Evolutionary conservation across 768 basidiomycete species (phyloP).

Genomic region (Hysterangium stoloniferum): DNA sequence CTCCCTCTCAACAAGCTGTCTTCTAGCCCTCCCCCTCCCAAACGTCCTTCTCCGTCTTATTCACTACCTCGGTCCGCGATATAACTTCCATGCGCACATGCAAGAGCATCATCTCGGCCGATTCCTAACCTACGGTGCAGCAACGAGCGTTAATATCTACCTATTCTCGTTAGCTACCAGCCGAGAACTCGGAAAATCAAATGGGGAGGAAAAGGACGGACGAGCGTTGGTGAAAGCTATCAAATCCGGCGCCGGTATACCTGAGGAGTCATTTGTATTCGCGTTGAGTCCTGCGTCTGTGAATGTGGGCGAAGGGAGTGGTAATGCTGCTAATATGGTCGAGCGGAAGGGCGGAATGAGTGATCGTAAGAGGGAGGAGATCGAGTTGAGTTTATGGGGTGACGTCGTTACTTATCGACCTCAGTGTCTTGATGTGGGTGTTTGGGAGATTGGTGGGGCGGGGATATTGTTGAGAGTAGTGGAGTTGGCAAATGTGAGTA

Average conservation of each 20-base stretch:
- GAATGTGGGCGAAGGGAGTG: slow-evolving; percentile 11
- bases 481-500: slow-evolving; percentile 61
- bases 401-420: slow-evolving; percentile 56
- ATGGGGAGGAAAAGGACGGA: slow-evolving; percentile 15
- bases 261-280: slow-evolving; percentile 32
- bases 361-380: slow-evolving; percentile 3
- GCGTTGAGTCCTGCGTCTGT: slow-evolving; percentile 29
- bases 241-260: slow-evolving; percentile 32
- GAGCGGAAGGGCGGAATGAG: slow-evolving; percentile 10
- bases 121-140: slow-evolving; percentile 80
- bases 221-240: slow-evolving; percentile 42
- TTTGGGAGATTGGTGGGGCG: slow-evolving; percentile 82
- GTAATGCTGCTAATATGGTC: background rate
- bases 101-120: slow-evolving; percentile 62
- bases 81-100: slow-evolving; percentile 65
- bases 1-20: slow-evolving; percentile 13
- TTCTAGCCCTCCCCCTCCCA: slow-evolving; percentile 13
- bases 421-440: slow-evolving; percentile 58
- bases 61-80: slow-evolving; percentile 77
- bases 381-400: slow-evolving; percentile 26
- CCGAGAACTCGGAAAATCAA: background rate
- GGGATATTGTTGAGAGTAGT: slow-evolving; percentile 66
- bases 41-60: slow-evolving; percentile 69
- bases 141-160: slow-evolving; percentile 77
- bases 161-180: slow-evolving; percentile 36